Conservation (phyloP, 805 yeast genomes). For the Pachysolen tannophilus region DNA sequence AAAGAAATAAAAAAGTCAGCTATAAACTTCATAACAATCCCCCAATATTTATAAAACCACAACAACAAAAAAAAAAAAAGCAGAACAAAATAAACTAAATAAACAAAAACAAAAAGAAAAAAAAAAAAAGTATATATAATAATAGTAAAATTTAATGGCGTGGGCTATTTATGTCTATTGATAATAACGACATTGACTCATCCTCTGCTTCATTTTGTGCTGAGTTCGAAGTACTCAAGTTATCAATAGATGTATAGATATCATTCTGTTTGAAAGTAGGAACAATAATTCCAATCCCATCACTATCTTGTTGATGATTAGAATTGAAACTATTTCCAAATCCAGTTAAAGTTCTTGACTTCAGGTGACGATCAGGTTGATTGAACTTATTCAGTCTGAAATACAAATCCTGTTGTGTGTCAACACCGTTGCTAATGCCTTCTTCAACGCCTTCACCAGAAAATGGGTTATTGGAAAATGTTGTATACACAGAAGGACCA, state of each 20-base stretch:
- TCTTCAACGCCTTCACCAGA: not conserved
- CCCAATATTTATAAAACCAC: not conserved
- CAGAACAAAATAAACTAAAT: not conserved
- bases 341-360: conserved; percentile 3
- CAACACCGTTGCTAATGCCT: not conserved
- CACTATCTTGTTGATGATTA: not conserved
- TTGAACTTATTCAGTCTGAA: not conserved
- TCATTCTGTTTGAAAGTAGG: conserved; percentile 1
- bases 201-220: too few relatives aligned
- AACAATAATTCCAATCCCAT: not conserved
- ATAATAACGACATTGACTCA: conserved; percentile 4
- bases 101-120: not conserved
- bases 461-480: not conserved
- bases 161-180: conserved; percentile 4
- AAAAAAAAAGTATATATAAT: not conserved
- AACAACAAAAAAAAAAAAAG: not conserved
- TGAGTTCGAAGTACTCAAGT: not conserved
- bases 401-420: conserved; percentile 1
- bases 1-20: not conserved
- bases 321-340: not conserved
- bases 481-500: not conserved
- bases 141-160: not conserved
- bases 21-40: not conserved
- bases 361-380: not conserved
- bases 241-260: not conserved